Base-by-base conservation (phyloP, 306 rosid genomes). In the Neltuma alba region DNA sequence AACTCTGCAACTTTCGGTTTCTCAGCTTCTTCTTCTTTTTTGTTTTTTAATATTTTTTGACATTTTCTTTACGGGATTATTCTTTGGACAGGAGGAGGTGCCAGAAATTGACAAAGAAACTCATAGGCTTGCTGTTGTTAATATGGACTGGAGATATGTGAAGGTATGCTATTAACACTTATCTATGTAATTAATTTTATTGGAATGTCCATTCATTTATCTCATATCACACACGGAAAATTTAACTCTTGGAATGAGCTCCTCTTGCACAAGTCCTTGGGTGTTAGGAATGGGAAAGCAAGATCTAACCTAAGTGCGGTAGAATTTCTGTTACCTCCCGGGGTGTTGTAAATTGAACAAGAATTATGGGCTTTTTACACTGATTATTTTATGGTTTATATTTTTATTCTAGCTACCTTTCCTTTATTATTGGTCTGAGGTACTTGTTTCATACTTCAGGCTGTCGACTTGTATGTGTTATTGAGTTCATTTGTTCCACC, bases 131-230 rank as follows among this genome's bases (percentile, higher is more conserved):
- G 73, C 73, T 28, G 87, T 91, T 72, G 93, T 92, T 85, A 89
- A 95, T 76, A 83, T 93, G 99, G 99, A 95, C 62, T 92, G 99
- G 99, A 86, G 90, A 79, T 79, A 85, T 78, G 90, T 95, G 36
- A 92, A 89, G 93, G 99, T 95, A 86, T 9, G 90, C 47, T 27
- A 41, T 40, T 44, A n/a, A 47, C n/a, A 34, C 47, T 52, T 5
- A 27, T 14, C 44, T 28, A 30, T 62, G 20, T 70, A 1, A 47
- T 62, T 66, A 74, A 57, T 74, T 2, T 58, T 23, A 4, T 30
- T 3, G 9, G 8, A 30, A 2, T n/a, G 25, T 50, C 42, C 14
- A 3, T 48, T 30, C 36, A 16, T 48, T 72, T 33, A 27, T 70
- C 28, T 45, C 2, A 15, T 18, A 25, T 66, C 20, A 37, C 15